Evolutionary conservation across 768 basidiomycete genomes (phyloP).

Genomic region (Amyloporia xantha): DNA sequence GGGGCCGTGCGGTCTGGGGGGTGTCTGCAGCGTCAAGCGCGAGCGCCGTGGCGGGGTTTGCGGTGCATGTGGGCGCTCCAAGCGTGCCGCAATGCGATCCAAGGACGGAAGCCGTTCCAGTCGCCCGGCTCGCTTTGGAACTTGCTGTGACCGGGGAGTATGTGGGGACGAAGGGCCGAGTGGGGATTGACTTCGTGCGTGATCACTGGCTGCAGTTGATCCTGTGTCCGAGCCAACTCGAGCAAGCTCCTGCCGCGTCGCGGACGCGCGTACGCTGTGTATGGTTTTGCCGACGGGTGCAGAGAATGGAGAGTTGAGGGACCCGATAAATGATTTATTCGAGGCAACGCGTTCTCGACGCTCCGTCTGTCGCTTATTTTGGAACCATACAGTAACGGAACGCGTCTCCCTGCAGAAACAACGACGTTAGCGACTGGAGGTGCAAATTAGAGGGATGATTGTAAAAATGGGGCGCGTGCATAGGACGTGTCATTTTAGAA

Average conservation of each 20-base stretch:
- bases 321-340: conserved; percentile 1
- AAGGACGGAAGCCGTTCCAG: conserved; percentile 27
- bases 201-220: neutral
- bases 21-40: conserved; percentile 8
- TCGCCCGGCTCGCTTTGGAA: no score
- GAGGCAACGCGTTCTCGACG: conserved; percentile 16
- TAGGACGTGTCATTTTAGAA: no score
- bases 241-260: conserved; percentile 5
- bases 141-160: no score
- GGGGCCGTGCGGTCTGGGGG: conserved; percentile 14
- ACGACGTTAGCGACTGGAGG: neutral
- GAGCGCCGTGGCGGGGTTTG: conserved; percentile 16
- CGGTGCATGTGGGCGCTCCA: conserved; percentile 23
- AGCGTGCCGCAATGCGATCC: conserved; percentile 27
- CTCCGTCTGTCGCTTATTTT: conserved; percentile 31
- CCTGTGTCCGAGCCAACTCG: conserved; percentile 1
- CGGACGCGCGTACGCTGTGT: conserved; percentile 5
- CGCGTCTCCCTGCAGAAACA: conserved; percentile 15
- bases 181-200: neutral
- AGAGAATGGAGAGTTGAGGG: conserved; percentile 13
- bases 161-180: neutral
- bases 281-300: conserved; percentile 12
- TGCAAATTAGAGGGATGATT: neutral
- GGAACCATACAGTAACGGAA: conserved; percentile 31
- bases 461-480: no score